These are phyloP conservation scores for Hypomyces rosellus DNA, from an alignment of 2,329 filamentous ascomycete genomes.

Conservation along the genomic window DNA sequence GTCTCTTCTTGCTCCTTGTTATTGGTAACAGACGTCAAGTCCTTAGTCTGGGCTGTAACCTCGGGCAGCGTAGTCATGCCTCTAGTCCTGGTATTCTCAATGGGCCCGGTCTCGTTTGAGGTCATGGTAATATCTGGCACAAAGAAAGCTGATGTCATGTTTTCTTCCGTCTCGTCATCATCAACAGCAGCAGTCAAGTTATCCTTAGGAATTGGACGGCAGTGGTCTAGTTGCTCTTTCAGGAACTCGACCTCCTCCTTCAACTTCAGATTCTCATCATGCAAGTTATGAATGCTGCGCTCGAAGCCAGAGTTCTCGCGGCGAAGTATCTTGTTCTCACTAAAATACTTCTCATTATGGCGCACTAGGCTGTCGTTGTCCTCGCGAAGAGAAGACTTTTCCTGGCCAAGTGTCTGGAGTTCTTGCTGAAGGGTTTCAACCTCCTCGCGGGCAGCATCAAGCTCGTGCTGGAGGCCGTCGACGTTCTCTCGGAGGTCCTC, in stretches of 20 bases:
- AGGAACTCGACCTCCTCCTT: slow-evolving; percentile 42
- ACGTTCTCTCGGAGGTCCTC: slow-evolving; percentile 37
- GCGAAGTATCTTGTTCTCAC: slow-evolving; percentile 44
- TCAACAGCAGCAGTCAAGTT: slow-evolving; percentile 30
- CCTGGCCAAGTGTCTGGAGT: slow-evolving; percentile 32
- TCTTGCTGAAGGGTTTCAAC: slow-evolving; percentile 34
- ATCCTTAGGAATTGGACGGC: slow-evolving; percentile 31
- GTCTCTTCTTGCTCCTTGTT: slow-evolving; percentile 24
- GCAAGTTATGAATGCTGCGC: slow-evolving; percentile 38
- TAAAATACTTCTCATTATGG: slow-evolving; percentile 50
- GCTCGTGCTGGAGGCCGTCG: slow-evolving; percentile 34
- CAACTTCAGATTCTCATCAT: slow-evolving; percentile 41
- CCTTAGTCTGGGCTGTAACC: slow-evolving; percentile 27
- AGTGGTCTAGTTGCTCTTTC: slow-evolving; percentile 39
- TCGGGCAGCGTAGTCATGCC: slow-evolving; percentile 25
- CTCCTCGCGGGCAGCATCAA: slow-evolving; percentile 35
- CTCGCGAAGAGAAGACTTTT: slow-evolving; percentile 40
- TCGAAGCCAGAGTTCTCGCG: slow-evolving; percentile 44
- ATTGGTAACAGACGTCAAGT: slow-evolving; percentile 21
- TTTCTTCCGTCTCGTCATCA: slow-evolving; percentile 39
- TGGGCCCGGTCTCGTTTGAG: slow-evolving; percentile 27
- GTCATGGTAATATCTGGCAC: slow-evolving; percentile 53
- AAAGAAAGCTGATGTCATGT: slow-evolving; percentile 55
- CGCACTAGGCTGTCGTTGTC: slow-evolving; percentile 48
- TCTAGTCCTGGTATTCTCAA: slow-evolving; percentile 27